Evolutionary conservation across 2,329 filamentous ascomycete genomes (phyloP), one percentile per base, ranked within the genome.

Genomic region (Xylariales sp.): DNA sequence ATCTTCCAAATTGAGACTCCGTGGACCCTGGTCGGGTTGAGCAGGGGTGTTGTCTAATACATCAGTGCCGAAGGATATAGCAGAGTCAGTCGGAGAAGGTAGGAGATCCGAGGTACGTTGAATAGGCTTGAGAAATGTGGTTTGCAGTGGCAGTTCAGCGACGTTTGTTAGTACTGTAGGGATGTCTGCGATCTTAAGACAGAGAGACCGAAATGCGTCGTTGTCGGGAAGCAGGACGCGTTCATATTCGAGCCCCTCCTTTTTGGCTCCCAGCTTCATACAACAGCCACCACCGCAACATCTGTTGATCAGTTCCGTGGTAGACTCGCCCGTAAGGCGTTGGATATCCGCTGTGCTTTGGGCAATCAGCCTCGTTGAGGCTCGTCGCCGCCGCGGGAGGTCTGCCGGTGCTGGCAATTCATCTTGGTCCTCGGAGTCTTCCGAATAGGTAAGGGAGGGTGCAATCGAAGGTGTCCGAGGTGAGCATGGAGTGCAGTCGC

Each of bases 131-230:
- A 95, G 78, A 3, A 81, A 85, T 27, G 89, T 75, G 1, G 77
- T 91, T 64, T 86, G 82, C 41, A 84, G 77, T 1, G 90, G 89
- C 36, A 95, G 60, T 6, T 85, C 80, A 41, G 78, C 71, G 18
- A 90, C 67, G 51, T 80, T 82, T 29, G 82, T 88, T 46, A 97
- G 70, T 14, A 76, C 71, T 37, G 81, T 87, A 5, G 84, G 85
- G 40, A 97, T 79, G 22, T 82, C 75, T 43, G 81, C 80, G 46
- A 97, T 74, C 53, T 84, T 86, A 51, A 97, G 74, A 39, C 82
- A 73, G 36, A 98, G 74, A 46, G 84, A 87, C 42, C 79, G 76
- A 68, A 86, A 98, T 12, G 93, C 93, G 45, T 84, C 76, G 55
- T 95, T 97, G 61, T 93, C 81, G 1, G 91, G 90, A 3, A 79